Conservation (phyloP, 2,329 filamentous ascomycete species). For the Colletotrichum australisinense region DNA sequence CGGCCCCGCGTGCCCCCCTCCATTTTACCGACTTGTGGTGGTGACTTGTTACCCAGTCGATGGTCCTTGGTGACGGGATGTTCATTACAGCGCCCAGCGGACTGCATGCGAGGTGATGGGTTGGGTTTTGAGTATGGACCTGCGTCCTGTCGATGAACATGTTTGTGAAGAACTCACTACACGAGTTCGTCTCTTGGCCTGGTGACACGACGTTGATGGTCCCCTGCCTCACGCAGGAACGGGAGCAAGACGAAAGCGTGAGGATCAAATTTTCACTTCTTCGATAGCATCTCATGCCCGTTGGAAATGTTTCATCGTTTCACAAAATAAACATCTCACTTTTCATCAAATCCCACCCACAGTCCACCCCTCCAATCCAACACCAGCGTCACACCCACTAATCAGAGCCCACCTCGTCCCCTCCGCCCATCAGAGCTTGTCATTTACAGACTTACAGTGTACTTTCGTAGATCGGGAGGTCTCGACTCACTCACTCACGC, state of each 20-base stretch:
- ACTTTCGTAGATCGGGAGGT: not conserved
- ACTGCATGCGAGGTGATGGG: not conserved
- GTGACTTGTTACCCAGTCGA: conserved; percentile 7
- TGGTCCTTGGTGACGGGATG: not conserved
- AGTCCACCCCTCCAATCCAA: not conserved
- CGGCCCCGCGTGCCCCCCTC: not conserved
- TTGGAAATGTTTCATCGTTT: conserved; percentile 9
- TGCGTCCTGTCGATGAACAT: not conserved
- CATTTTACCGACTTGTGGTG: not conserved
- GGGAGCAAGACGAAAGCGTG: too few species aligned
- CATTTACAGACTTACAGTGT: too few species aligned
- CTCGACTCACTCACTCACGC: not conserved
- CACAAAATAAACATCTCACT: not conserved
- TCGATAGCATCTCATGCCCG: not conserved
- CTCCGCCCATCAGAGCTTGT: not conserved
- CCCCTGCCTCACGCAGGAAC: too few species aligned
- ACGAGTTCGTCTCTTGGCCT: not conserved
- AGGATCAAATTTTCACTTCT: not conserved
- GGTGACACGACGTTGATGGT: not conserved
- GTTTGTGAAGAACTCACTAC: not conserved
- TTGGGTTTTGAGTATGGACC: not conserved
- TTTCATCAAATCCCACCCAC: not conserved
- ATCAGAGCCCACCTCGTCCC: not conserved
- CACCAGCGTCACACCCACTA: not conserved
- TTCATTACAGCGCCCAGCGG: not conserved